phyloP scores from a whole-genome alignment of 179 eudicot species.

The Sideroxylon spinosum region DNA sequence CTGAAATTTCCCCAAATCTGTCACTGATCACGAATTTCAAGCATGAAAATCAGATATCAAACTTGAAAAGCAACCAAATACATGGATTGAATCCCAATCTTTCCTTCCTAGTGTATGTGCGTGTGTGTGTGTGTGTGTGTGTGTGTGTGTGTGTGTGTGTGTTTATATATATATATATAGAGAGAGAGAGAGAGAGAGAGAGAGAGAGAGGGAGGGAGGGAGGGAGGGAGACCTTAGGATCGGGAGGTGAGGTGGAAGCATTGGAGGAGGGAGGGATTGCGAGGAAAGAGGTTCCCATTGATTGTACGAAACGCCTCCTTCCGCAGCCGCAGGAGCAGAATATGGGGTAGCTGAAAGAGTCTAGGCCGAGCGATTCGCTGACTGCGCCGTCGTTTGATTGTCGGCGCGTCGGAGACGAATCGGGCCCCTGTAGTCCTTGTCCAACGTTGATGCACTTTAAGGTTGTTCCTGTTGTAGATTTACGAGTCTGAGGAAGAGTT shows the following conservation, averaged over 20 bases:
- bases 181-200: neutral
- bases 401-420: conserved; percentile 5
- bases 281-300: conserved; percentile 33
- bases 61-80: too few relatives aligned
- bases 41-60: too few relatives aligned
- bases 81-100: too few relatives aligned
- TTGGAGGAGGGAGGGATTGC: conserved; percentile 29
- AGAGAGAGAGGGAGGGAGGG: conserved; percentile 6
- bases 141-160: too few relatives aligned
- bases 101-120: too few relatives aligned
- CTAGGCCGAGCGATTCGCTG: neutral
- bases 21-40: too few relatives aligned
- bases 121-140: too few relatives aligned
- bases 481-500: too few relatives aligned
- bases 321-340: conserved; percentile 62
- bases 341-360: neutral
- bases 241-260: conserved; percentile 22
- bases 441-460: neutral
- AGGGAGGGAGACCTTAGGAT: conserved; percentile 31
- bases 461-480: neutral
- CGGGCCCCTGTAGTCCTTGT: neutral
- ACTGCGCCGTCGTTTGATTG: neutral
- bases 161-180: too few relatives aligned
- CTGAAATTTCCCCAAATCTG: too few relatives aligned
- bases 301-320: conserved; percentile 41